Evolutionary conservation across 106 monocot species (phyloP), one percentile per base, ranked within the genome.

Genomic region (Acorus calamus): DNA sequence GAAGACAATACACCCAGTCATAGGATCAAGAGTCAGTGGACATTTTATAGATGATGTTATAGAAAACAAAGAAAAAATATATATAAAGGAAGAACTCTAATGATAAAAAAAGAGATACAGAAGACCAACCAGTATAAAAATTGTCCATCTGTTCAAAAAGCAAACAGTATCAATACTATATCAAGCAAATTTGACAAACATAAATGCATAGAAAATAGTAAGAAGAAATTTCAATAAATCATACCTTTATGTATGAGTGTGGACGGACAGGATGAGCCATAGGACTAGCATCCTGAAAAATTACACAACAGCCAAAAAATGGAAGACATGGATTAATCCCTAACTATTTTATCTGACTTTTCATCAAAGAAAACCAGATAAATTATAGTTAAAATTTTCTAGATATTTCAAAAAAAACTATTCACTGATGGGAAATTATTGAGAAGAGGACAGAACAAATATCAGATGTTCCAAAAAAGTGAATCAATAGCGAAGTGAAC

Each of bases 231-330:
- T 5, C 10, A 3, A 10, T 13, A 51, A 73, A 53, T 46, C 6
- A 7, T 63, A 92, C 96, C 96, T 98, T 98, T 42, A 98, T 98
- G 61, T 98, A 98, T 52, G 96, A 98, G 76, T 98, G 96, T 45
- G 96, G 96, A 0, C 96, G 96, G 62, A 98, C 79, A 66, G 96
- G 96, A 64, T 98, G 96, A 59, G 96, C 91, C 91, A 98, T 98
- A 3, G 96, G 96, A 28, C 96, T 88, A 71, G 92, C 80, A 83
- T 98, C 96, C 96, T 98, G 60, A 44, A 77, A 28, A 68, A 77
- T 71, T 52, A 47, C 7, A 47, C 53, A 52, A 69, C 46, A 47
- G 44, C 64, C 53, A 44, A 50, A 3, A 47, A 67, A 12, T 66
- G 69, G 44, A 69, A 49, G 8, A 11, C 42, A 66, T 44, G 42